Conservation (phyloP, 805 yeast species). For the Saturnispora dispora region DNA sequence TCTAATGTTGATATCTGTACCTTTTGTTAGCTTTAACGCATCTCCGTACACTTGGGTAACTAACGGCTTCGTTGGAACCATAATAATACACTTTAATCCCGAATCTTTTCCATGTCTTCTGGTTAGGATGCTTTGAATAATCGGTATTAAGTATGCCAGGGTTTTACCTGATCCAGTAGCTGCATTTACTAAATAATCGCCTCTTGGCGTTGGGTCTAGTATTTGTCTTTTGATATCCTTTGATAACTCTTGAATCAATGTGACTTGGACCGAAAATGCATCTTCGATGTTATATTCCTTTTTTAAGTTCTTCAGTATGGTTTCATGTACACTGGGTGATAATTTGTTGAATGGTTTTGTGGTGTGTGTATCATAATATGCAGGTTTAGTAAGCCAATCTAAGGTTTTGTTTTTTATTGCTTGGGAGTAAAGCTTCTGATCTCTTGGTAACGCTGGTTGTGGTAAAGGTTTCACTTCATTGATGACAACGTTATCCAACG, state of each 20-base stretch:
- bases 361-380: slow-evolving; percentile 40
- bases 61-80: slow-evolving; percentile 88
- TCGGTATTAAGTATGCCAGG: slow-evolving; percentile 76
- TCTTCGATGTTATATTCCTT: slow-evolving; percentile 33
- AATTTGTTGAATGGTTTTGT: slow-evolving; percentile 43
- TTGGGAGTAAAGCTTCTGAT: slow-evolving; percentile 31
- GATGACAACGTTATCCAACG: slow-evolving; percentile 16
- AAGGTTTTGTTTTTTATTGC: slow-evolving; percentile 30
- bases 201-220: slow-evolving; percentile 44
- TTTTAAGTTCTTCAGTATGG: slow-evolving; percentile 38
- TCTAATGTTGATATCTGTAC: slow-evolving; percentile 56
- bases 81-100: slow-evolving; percentile 59
- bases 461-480: slow-evolving; percentile 67
- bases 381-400: slow-evolving; percentile 64
- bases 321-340: slow-evolving; percentile 31
- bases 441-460: slow-evolving; percentile 64
- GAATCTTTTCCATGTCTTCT: slow-evolving; percentile 29
- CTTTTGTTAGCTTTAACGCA: slow-evolving; percentile 48
- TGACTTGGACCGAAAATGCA: slow-evolving; percentile 74
- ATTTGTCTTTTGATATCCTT: slow-evolving; percentile 32
- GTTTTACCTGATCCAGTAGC: slow-evolving; percentile 97
- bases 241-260: slow-evolving; percentile 49
- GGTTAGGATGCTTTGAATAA: slow-evolving; percentile 50
- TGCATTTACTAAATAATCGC: slow-evolving; percentile 84
- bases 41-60: slow-evolving; percentile 72